phyloP scores from a whole-genome alignment of 2,329 filamentous ascomycete genomes.

The Bipolaris victoriae region DNA sequence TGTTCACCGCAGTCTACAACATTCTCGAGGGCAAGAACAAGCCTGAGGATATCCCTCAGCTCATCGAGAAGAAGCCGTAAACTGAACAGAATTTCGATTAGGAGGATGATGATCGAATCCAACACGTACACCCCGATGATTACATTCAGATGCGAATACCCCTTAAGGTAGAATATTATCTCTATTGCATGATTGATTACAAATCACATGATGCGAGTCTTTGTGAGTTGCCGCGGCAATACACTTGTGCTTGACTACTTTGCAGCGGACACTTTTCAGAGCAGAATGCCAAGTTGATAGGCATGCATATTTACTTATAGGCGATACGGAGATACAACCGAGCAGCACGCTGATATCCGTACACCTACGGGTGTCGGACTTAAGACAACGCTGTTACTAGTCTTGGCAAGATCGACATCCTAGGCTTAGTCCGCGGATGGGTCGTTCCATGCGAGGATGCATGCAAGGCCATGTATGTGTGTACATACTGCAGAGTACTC shows the following conservation, averaged over 20 bases:
- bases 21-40: constrained; percentile 78
- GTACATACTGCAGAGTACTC: background rate
- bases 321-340: constrained; percentile 11
- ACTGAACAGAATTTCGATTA: background rate
- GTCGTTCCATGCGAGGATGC: background rate
- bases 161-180: constrained; percentile 13
- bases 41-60: constrained; percentile 78
- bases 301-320: constrained; percentile 3
- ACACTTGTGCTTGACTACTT: background rate
- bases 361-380: constrained; percentile 2
- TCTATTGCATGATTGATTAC: background rate
- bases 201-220: background rate
- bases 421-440: background rate
- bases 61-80: constrained; percentile 55
- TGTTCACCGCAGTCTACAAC: constrained; percentile 87
- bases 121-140: background rate
- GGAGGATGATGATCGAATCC: background rate
- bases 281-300: background rate
- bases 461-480: background rate
- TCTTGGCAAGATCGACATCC: constrained; percentile 14
- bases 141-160: constrained; percentile 9
- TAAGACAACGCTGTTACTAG: background rate
- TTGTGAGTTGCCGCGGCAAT: background rate
- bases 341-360: background rate
- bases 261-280: constrained; percentile 5